Evolutionary conservation across 305 asterid species (phyloP), one percentile per base, ranked within the genome.

Genomic region (Solanum chacoense): DNA sequence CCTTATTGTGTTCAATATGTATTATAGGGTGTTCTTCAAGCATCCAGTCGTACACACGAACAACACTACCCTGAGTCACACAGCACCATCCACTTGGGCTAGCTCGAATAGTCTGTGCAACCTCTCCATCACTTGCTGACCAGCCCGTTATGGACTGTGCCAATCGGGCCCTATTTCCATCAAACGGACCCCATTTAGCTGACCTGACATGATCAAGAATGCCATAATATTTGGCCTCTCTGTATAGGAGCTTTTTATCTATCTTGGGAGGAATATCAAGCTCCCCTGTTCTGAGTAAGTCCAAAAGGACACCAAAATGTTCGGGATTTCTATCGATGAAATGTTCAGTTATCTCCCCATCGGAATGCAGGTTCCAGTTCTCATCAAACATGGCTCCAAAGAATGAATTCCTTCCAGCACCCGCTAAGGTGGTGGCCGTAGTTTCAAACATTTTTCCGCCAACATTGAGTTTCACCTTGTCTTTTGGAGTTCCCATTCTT

Each of bases 51-150:
- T 59, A 59, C 69, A 59, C 26, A 4, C 69, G 24, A 22, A 63
- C 79, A 95, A 97, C 11, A 63, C 26, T 22, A 63, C 26, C 12
- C 11, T n/a, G 28, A 22, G 26, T 11, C 26, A 63, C 71, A 71
- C 98, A 96, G 87, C 98, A 95, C 8, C 98, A 97, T 5, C 99
- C 98, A 84, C 92, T 96, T 1, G 97, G 97, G 2, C 98, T 95
- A 0, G 98, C 99, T 83, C 96, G 91, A 67, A 96, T 55, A 18
- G 24, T 14, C 63, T 50, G 22, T 16, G 8, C 65, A 50, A 55
- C 65, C 65, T 55, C 59, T 45, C 59, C 7, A 45, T 45, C 59
- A 45, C 59, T 45, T 45, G 59, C 59, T 45, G 59, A 45, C 59
- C 59, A 45, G 3, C 71, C 76, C 22, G 20, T 95, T 29, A 95